phyloP scores from a whole-genome alignment of 345 rosid genomes.

The Populus davidiana region DNA sequence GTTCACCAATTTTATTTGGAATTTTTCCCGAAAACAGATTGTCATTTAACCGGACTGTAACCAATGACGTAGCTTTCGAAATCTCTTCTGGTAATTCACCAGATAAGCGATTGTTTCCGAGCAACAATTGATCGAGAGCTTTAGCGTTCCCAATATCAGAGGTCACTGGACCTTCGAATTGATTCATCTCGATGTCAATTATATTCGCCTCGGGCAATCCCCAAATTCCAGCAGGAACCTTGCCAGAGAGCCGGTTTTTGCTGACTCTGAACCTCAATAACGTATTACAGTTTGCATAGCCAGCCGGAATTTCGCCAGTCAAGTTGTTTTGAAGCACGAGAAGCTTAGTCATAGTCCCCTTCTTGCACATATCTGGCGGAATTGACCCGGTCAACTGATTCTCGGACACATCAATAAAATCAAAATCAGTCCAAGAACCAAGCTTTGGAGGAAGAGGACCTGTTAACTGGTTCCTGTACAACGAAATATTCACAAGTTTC shows the following conservation, averaged over 20 bases:
- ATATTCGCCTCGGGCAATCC: constrained; percentile 63
- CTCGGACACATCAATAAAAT: constrained; percentile 79
- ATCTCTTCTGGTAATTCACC: constrained; percentile 73
- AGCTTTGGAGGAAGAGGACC: constrained; percentile 71
- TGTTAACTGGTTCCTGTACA: constrained; percentile 57
- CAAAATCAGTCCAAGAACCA: constrained; percentile 68
- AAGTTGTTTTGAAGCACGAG: constrained; percentile 70
- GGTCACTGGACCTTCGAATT: constrained; percentile 57
- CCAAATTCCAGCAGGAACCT: constrained; percentile 75
- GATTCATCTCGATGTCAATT: constrained; percentile 58
- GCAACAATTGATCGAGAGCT: constrained; percentile 40
- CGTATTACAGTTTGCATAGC: constrained; percentile 56
- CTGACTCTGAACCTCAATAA: constrained; percentile 69
- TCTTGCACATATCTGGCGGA: constrained; percentile 88
- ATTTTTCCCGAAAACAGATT: constrained; percentile 63
- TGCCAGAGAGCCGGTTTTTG: constrained; percentile 61
- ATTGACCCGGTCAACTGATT: constrained; percentile 65
- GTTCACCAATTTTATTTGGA: constrained; percentile 50
- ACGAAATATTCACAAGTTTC: constrained; percentile 61
- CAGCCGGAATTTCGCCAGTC: constrained; percentile 68
- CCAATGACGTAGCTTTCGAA: constrained; percentile 41
- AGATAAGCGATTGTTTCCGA: constrained; percentile 57
- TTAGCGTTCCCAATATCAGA: constrained; percentile 55
- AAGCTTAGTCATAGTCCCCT: constrained; percentile 59
- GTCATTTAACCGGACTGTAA: constrained; percentile 45